phyloP scores from a whole-genome alignment of 2,329 filamentous ascomycete genomes.

The Hysterium pulicare region DNA sequence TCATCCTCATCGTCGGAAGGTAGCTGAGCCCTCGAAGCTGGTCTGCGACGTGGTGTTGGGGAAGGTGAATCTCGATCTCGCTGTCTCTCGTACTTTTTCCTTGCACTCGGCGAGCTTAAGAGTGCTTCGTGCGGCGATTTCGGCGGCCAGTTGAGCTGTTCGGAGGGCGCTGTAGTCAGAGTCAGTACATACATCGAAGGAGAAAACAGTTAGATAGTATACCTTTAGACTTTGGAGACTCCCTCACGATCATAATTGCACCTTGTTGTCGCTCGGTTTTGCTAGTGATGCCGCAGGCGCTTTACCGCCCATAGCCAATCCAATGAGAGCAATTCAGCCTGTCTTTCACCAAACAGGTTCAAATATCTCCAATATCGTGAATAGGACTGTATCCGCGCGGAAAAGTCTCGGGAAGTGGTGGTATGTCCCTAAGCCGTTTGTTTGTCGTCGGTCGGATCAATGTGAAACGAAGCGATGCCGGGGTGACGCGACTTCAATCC shows the following conservation, averaged over 20 bases:
- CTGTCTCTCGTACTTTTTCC: conserved; percentile 68
- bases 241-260: conserved; percentile 44
- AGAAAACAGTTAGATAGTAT: conserved; percentile 10
- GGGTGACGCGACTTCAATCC: not conserved
- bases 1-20: conserved; percentile 69
- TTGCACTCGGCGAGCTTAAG: conserved; percentile 71
- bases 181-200: conserved; percentile 15
- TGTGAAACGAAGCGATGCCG: not conserved
- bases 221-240: conserved; percentile 46
- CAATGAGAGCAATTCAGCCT: too few relatives aligned
- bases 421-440: not conserved
- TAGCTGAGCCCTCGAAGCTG: conserved; percentile 14
- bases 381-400: too few relatives aligned
- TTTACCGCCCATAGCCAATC: conserved; percentile 26
- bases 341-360: too few relatives aligned
- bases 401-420: too few relatives aligned
- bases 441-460: not conserved
- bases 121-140: conserved; percentile 61
- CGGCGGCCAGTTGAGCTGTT: conserved; percentile 57
- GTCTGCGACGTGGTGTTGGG: conserved; percentile 48
- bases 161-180: conserved; percentile 20
- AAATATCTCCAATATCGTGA: too few relatives aligned
- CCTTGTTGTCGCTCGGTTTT: conserved; percentile 6
- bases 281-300: conserved; percentile 3
- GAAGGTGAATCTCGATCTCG: conserved; percentile 56